A percentile compares a stretch with the other conserved stretches of the same genome.
Evolutionary conservation across 2,329 filamentous ascomycete genomes (phyloP).

Genomic region (Aspergillus vadensis): DNA sequence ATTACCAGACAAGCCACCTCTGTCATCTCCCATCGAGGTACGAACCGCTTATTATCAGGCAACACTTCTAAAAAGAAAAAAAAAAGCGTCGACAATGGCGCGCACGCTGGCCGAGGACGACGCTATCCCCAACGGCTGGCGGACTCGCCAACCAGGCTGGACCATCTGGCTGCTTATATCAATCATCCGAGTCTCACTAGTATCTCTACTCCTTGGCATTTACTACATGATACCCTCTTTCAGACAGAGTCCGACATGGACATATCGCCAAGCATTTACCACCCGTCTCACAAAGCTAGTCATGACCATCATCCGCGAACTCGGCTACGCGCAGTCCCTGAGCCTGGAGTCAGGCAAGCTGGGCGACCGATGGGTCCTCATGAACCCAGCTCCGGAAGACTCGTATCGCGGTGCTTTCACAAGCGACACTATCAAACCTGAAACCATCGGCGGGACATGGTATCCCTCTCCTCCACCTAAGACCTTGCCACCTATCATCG

Average conservation of each 20-base stretch:
- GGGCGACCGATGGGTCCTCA: neutral
- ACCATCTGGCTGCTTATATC: slow-evolving; percentile 1
- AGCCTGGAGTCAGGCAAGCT: neutral
- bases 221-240: neutral
- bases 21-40: too few relatives aligned
- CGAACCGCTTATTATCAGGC: too few relatives aligned
- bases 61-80: too few relatives aligned
- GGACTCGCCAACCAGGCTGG: neutral
- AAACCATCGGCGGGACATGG: slow-evolving; percentile 1
- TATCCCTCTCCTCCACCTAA: neutral
- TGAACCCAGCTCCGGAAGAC: neutral
- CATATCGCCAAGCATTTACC: slow-evolving; percentile 1
- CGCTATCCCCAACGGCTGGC: slow-evolving; percentile 3
- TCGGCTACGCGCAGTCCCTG: slow-evolving; percentile 4
- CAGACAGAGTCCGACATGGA: neutral
- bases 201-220: neutral
- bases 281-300: neutral
- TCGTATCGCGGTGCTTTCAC: neutral
- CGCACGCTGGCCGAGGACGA: neutral
- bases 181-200: neutral
- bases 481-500: neutral
- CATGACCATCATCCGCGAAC: neutral
- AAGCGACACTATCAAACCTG: neutral
- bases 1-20: neutral
- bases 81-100: neutral